These are phyloP conservation scores for Pleurotus pulmonarius DNA, from an alignment of 768 basidiomycete genomes.

Conservation along the genomic window DNA sequence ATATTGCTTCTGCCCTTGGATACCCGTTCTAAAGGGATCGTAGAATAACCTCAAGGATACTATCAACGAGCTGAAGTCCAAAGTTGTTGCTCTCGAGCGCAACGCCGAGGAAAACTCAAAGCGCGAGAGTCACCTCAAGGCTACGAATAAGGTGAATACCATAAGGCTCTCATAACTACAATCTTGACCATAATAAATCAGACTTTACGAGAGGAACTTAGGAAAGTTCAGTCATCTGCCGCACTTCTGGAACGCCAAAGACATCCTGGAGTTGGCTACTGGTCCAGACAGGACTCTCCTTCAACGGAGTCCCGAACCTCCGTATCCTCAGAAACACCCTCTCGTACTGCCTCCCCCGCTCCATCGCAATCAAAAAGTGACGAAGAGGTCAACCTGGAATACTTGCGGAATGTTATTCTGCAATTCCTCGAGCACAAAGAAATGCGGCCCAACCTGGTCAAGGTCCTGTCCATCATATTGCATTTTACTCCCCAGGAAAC, in stretches of 20 bases:
- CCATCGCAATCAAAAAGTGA: constrained; percentile 45
- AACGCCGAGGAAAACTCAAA: constrained; percentile 70
- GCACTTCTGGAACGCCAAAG: constrained; percentile 86
- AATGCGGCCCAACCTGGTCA: constrained; percentile 94
- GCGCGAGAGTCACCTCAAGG: constrained; percentile 66
- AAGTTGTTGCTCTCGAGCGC: constrained; percentile 52
- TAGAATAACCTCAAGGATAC: neutral
- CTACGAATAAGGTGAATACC: constrained; percentile 68
- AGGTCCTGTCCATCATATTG: constrained; percentile 88
- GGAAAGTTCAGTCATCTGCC: constrained; percentile 93
- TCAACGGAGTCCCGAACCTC: constrained; percentile 38
- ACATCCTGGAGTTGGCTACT: constrained; percentile 93
- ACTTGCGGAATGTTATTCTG: constrained; percentile 91
- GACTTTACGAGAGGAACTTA: constrained; percentile 90
- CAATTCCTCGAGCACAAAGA: constrained; percentile 99
- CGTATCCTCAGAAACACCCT: constrained; percentile 30
- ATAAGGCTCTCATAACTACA: neutral
- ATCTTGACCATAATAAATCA: constrained; percentile 23
- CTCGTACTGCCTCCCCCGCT: constrained; percentile 29
- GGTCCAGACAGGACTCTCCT: constrained; percentile 47
- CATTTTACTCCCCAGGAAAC: constrained; percentile 96
- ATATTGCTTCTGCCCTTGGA: neutral
- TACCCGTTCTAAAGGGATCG: neutral
- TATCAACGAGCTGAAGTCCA: constrained; percentile 38
- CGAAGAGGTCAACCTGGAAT: constrained; percentile 94